Conservation (phyloP, 2,329 filamentous ascomycete genomes). For the Gaeumannomyces sp. region DNA sequence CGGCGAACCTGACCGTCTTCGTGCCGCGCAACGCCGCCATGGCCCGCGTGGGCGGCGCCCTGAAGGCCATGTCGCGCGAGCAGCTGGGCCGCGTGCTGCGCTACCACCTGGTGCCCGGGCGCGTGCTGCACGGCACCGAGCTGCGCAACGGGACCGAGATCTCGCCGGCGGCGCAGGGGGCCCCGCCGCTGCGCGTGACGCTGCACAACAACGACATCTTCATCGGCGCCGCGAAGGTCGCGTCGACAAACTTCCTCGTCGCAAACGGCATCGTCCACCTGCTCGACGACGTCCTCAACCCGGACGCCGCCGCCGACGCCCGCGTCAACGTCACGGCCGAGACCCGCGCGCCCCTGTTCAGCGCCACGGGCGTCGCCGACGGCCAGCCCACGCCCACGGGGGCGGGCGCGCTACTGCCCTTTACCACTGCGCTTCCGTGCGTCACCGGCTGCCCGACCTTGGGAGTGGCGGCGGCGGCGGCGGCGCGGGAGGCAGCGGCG, state of each 20-base stretch:
- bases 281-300: slow-evolving; percentile 39
- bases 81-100: slow-evolving; percentile 39
- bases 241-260: slow-evolving; percentile 45
- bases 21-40: slow-evolving; percentile 47
- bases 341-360: slow-evolving; percentile 29
- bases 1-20: slow-evolving; percentile 46
- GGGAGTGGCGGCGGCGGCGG: no score
- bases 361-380: slow-evolving; percentile 20
- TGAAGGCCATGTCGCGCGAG: slow-evolving; percentile 31
- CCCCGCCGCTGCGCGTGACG: slow-evolving; percentile 39
- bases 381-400: slow-evolving; percentile 12
- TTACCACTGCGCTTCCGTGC: no score
- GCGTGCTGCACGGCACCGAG: slow-evolving; percentile 43
- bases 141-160: slow-evolving; percentile 40
- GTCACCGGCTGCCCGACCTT: no score
- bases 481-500: slow-evolving; percentile 3
- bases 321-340: slow-evolving; percentile 30
- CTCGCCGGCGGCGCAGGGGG: slow-evolving; percentile 15
- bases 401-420: no score
- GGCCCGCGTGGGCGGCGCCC: slow-evolving; percentile 37
- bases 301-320: slow-evolving; percentile 24
- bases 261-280: slow-evolving; percentile 54
- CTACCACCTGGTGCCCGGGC: slow-evolving; percentile 50
- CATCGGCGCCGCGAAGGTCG: slow-evolving; percentile 45
- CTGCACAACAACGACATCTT: slow-evolving; percentile 36